Conservation (phyloP, 2,329 filamentous ascomycete genomes). For the Cladosporium sp. region DNA sequence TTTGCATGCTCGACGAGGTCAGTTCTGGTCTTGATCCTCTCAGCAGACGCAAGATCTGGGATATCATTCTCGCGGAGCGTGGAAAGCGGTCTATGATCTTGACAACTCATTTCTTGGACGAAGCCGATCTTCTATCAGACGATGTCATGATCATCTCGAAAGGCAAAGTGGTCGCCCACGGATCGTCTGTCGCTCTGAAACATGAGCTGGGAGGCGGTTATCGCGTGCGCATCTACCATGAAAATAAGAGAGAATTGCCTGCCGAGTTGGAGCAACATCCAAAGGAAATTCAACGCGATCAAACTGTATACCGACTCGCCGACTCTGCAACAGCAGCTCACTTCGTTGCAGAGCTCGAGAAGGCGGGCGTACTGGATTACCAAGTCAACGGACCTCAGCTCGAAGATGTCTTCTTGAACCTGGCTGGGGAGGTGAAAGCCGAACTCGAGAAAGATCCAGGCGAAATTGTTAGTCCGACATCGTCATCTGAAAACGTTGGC, state of each 20-base stretch:
- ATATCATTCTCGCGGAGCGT: slow-evolving; percentile 81
- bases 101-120: slow-evolving; percentile 91
- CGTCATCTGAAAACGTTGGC: slow-evolving; percentile 19
- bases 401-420: slow-evolving; percentile 83
- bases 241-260: slow-evolving; percentile 30
- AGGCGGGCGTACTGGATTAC: slow-evolving; percentile 65
- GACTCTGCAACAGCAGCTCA: slow-evolving; percentile 65
- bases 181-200: slow-evolving; percentile 82
- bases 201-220: slow-evolving; percentile 78
- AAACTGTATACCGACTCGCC: slow-evolving; percentile 66
- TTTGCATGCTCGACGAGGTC: slow-evolving; percentile 90
- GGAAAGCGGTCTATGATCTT: slow-evolving; percentile 77
- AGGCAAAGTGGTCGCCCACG: slow-evolving; percentile 73
- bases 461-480: slow-evolving; percentile 13
- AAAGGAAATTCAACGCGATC: slow-evolving; percentile 57
- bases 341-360: slow-evolving; percentile 66
- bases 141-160: slow-evolving; percentile 85
- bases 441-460: slow-evolving; percentile 37
- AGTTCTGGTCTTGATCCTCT: slow-evolving; percentile 83
- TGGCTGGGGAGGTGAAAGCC: slow-evolving; percentile 71
- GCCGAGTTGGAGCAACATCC: slow-evolving; percentile 22
- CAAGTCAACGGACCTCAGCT: slow-evolving; percentile 84
- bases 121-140: slow-evolving; percentile 84
- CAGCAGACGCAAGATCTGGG: slow-evolving; percentile 85
- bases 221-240: slow-evolving; percentile 67